These are phyloP conservation scores for Petasospora fabianii DNA, from an alignment of 1,139 yeast species.

Conservation along the genomic window DNA sequence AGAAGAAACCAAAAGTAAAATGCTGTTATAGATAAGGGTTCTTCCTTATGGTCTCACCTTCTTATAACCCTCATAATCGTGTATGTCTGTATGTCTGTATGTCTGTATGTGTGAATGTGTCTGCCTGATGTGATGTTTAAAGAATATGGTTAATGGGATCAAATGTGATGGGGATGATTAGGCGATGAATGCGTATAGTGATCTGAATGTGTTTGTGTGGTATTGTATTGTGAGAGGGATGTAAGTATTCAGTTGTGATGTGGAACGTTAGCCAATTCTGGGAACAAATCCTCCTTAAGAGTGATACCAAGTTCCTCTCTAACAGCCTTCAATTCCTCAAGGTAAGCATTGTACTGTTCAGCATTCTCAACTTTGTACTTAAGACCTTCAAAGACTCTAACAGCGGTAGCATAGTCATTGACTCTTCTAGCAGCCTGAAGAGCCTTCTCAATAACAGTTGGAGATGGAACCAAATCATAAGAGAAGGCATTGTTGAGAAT, in stretches of 20 bases:
- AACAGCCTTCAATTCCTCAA: constrained; percentile 88
- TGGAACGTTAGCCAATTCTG: constrained; percentile 31
- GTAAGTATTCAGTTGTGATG: constrained; percentile 20
- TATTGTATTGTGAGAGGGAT: not conserved
- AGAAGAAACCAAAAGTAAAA: too few species aligned
- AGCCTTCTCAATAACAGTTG: constrained; percentile 93
- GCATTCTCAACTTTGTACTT: constrained; percentile 93
- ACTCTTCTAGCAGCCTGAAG: constrained; percentile 98
- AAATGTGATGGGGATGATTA: constrained; percentile 1
- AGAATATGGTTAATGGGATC: too few species aligned
- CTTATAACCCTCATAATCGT: too few species aligned
- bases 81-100: too few species aligned
- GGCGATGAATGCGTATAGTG: constrained; percentile 2
- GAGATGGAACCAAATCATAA: constrained; percentile 97
- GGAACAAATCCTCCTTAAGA: constrained; percentile 85
- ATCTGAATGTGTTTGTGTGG: not conserved
- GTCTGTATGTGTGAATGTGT: too few species aligned
- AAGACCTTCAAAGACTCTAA: constrained; percentile 92
- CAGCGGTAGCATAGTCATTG: constrained; percentile 97
- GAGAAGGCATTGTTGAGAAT: constrained; percentile 96
- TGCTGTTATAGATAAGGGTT: too few species aligned
- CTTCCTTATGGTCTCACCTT: too few species aligned
- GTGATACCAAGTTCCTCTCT: constrained; percentile 93
- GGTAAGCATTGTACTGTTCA: constrained; percentile 91
- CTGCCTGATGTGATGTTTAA: too few species aligned